A percentile compares a stretch with the other conserved stretches of the same genome.
Conservation (phyloP, 2,329 filamentous ascomycete genomes). For the Thyridium curvatum region DNA sequence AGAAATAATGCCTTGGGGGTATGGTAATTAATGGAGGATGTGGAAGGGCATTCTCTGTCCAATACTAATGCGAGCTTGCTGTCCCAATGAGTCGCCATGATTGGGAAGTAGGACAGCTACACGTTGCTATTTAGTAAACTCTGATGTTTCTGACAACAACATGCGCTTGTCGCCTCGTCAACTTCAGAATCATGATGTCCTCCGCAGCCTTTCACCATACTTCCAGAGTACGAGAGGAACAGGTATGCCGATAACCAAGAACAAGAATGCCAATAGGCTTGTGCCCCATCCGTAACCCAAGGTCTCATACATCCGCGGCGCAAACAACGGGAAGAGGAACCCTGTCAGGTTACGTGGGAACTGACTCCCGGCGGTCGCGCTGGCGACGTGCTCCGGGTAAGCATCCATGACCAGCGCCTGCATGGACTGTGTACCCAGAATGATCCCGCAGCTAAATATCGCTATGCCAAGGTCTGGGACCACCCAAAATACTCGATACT, state of each 20-base stretch:
- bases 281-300: constrained; percentile 36
- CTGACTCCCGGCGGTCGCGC: constrained; percentile 35
- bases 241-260: constrained; percentile 33
- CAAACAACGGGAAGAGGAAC: constrained; percentile 46
- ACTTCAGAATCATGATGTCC: constrained; percentile 1
- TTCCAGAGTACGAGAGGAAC: constrained; percentile 37
- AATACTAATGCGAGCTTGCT: no score
- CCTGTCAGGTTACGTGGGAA: constrained; percentile 41
- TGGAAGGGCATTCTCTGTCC: no score
- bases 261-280: constrained; percentile 32
- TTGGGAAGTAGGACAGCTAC: no score
- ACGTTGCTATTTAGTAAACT: no score
- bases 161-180: no score
- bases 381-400: constrained; percentile 37
- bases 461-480: constrained; percentile 20
- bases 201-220: constrained; percentile 32
- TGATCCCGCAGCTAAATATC: constrained; percentile 29
- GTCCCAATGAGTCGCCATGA: no score
- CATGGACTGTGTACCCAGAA: constrained; percentile 36
- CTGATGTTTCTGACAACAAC: no score
- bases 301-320: constrained; percentile 34
- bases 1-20: no score
- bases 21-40: no score
- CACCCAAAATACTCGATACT: constrained; percentile 19
- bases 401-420: constrained; percentile 41